These are phyloP conservation scores for Fusarium gaditjirri DNA, from an alignment of 2,329 filamentous ascomycete genomes.

Conservation along the genomic window DNA sequence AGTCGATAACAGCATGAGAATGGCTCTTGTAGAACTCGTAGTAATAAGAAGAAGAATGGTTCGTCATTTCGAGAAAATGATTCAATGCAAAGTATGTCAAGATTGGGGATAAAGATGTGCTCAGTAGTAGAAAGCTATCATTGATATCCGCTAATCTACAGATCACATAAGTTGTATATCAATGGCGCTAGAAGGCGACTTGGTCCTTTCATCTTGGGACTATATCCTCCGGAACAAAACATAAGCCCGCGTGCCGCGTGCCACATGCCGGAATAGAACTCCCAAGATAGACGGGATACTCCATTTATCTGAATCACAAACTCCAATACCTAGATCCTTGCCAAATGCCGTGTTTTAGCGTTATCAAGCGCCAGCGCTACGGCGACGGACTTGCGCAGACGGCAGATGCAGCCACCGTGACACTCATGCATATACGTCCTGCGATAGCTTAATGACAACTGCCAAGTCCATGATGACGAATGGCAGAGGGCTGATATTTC, in stretches of 20 bases:
- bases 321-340: rapidly evolving
- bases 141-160: neutral
- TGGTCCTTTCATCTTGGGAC: rapidly evolving
- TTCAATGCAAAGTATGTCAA: neutral
- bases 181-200: rapidly evolving
- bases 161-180: too few species aligned
- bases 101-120: rapidly evolving
- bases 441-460: too few species aligned
- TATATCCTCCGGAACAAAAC: rapidly evolving
- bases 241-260: rapidly evolving
- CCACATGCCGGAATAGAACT: rapidly evolving
- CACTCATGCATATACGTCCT: too few species aligned
- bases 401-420: neutral
- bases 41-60: neutral
- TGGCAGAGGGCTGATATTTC: rapidly evolving
- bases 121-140: rapidly evolving
- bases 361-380: rapidly evolving
- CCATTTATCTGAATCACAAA: rapidly evolving
- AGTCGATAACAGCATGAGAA: rapidly evolving
- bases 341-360: neutral
- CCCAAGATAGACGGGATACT: rapidly evolving
- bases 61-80: neutral
- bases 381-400: rapidly evolving
- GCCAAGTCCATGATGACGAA: too few species aligned
- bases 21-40: too few species aligned